Conservation (phyloP, 176 grass and related monocot species). For the Zoysia japonica region DNA sequence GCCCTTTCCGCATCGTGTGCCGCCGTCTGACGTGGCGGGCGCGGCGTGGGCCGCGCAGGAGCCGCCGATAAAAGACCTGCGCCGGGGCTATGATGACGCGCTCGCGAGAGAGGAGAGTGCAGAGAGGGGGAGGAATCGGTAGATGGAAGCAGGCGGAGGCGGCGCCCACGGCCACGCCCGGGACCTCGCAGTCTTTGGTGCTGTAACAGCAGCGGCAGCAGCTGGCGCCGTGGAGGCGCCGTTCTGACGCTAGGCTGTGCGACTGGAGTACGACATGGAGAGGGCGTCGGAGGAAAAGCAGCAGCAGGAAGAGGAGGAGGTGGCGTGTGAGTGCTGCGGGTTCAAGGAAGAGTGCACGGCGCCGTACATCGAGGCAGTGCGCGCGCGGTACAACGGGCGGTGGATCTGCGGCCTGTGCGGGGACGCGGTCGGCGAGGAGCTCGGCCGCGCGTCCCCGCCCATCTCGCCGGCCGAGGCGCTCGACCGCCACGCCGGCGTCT, state of each 20-base stretch:
- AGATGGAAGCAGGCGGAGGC: constrained; percentile 18
- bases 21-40: constrained; percentile 15
- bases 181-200: background rate
- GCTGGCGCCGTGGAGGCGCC: constrained; percentile 7
- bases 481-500: constrained; percentile 62
- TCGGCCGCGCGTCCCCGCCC: constrained; percentile 44
- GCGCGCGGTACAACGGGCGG: constrained; percentile 55
- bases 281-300: background rate
- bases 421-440: constrained; percentile 75
- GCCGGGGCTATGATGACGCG: background rate
- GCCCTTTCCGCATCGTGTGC: constrained; percentile 2
- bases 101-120: background rate
- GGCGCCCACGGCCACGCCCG: background rate
- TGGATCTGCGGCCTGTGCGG: constrained; percentile 91
- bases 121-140: background rate
- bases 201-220: background rate
- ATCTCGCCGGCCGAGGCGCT: constrained; percentile 79
- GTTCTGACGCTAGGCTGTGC: background rate
- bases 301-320: constrained; percentile 37
- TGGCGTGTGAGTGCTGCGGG: constrained; percentile 82
- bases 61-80: constrained; percentile 5
- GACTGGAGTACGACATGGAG: constrained; percentile 34
- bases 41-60: background rate
- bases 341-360: constrained; percentile 89
- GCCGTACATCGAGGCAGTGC: constrained; percentile 60